Conservation (phyloP, 2,329 filamentous ascomycete genomes). For the Byssothecium circinans region DNA sequence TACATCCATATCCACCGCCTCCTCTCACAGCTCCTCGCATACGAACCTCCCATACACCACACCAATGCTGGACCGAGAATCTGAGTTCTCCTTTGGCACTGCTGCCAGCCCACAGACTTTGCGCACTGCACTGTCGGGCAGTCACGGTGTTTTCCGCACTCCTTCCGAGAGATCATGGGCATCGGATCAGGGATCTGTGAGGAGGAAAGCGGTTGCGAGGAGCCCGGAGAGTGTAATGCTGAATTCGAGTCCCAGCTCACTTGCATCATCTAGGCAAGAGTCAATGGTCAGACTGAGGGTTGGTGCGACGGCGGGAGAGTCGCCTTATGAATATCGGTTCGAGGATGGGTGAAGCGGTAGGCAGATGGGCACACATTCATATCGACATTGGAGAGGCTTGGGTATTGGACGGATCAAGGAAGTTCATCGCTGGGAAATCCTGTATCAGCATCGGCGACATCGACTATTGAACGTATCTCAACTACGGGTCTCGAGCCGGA, state of each 20-base stretch:
- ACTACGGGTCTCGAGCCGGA: too few relatives aligned
- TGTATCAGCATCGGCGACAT: too few relatives aligned
- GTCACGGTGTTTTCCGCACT: constrained; percentile 15
- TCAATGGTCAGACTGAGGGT: constrained; percentile 29
- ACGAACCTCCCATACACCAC: constrained; percentile 32
- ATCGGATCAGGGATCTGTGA: constrained; percentile 31
- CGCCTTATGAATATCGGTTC: constrained; percentile 38
- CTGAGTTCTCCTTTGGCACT: constrained; percentile 23
- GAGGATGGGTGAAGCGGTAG: constrained; percentile 18
- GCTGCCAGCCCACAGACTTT: constrained; percentile 29
- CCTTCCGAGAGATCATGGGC: constrained; percentile 27
- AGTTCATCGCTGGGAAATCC: too few relatives aligned
- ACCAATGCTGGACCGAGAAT: constrained; percentile 26
- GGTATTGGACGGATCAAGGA: too few relatives aligned
- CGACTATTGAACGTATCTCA: too few relatives aligned
- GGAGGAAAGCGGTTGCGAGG: constrained; percentile 19
- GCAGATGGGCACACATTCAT: background rate
- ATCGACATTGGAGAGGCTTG: background rate
- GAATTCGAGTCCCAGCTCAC: constrained; percentile 29
- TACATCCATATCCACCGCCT: constrained; percentile 15
- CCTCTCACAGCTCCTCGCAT: constrained; percentile 21
- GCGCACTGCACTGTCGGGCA: constrained; percentile 30
- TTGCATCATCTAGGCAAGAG: constrained; percentile 22
- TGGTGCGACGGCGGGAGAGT: constrained; percentile 29
- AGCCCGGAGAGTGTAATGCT: constrained; percentile 35